Evolutionary conservation across 2,329 filamentous ascomycete genomes (phyloP), one percentile per base, ranked within the genome.

Genomic region (Saccharata proteae): DNA sequence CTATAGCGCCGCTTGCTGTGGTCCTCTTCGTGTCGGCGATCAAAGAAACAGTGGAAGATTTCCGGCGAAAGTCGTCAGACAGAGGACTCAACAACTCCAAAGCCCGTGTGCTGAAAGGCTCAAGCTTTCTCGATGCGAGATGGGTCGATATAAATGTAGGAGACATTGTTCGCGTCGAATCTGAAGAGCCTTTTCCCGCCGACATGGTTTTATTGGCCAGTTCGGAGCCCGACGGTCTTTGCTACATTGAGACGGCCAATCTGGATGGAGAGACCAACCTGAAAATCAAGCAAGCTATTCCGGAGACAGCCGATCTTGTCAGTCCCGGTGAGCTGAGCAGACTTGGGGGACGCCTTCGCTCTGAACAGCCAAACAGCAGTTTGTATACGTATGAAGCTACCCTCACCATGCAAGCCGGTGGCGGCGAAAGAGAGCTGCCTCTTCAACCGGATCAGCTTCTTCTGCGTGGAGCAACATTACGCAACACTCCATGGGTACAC

Each of bases 231-330:
- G 90, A 98, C 62, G 90, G 90, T 46, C 63, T 98, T 35, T 98
- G 90, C 59, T 98, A 98, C 54, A 96, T 98, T 50, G 90, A 98
- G 61, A 98, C 90, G 2, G 88, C 90, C 15, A 98, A 98, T 52
- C 65, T 98, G 36, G 90, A 98, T 47, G 90, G 90, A 44, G 90
- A 98, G 59, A 98, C 90, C 13, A 98, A 98, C 52, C 63, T 98
- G 44, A 98, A 98, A 61, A 93, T 98, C 62, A 98, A 98, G 62
- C 90, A 98, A 61, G 88, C 77, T 2, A 77, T 94, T 32, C 88
- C 90, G 1, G 90, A 98, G 62, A 98, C 90, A 0, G 77, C 80
- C 10, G 69, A 80, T 38, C 67, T 94, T 51, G 85, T 98, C 37
- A 93, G 83, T 49, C 74, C 85, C 12, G 76, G 71, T 40, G 88